phyloP scores from a whole-genome alignment of 148 eudicot species.

The Chenopodium quinoa region DNA sequence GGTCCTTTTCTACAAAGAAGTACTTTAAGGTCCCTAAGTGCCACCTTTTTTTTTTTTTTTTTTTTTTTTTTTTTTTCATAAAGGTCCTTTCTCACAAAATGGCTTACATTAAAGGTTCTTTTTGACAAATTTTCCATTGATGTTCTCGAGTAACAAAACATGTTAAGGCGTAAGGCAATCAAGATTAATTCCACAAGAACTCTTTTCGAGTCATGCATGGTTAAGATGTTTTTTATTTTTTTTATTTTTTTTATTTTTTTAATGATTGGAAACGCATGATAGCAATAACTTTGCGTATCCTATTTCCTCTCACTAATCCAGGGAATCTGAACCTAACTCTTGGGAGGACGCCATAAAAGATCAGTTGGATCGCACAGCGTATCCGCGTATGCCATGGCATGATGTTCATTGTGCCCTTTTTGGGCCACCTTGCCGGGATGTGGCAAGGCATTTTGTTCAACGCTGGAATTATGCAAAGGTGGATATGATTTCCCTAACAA shows the following conservation, averaged over 20 bases:
- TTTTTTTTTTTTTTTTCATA: too few relatives aligned
- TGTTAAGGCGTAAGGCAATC: background rate
- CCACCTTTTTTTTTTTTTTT: too few relatives aligned
- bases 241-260: too few relatives aligned
- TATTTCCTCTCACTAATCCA: slow-evolving; percentile 15
- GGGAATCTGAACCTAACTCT: slow-evolving; percentile 98
- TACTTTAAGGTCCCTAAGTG: too few relatives aligned
- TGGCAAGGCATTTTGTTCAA: slow-evolving; percentile 96
- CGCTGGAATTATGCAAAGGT: slow-evolving; percentile 99
- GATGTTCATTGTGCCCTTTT: slow-evolving; percentile 97
- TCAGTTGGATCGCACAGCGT: slow-evolving; percentile 78
- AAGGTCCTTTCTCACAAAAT: too few relatives aligned
- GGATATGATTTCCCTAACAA: slow-evolving; percentile 10
- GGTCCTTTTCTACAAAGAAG: too few relatives aligned
- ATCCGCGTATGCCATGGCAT: slow-evolving; percentile 99
- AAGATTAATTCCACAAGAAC: background rate
- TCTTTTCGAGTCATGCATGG: background rate
- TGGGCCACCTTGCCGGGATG: slow-evolving; percentile 97
- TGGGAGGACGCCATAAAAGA: slow-evolving; percentile 98
- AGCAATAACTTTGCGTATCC: slow-evolving; percentile 1
- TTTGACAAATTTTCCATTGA: too few relatives aligned
- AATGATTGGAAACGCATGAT: background rate
- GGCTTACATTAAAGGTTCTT: too few relatives aligned
- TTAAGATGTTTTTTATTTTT: too few relatives aligned
- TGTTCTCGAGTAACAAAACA: too few relatives aligned